Evolutionary conservation across 305 asterid species (phyloP), one percentile per base, ranked within the genome.

Genomic region (Fraxinus albicans): DNA sequence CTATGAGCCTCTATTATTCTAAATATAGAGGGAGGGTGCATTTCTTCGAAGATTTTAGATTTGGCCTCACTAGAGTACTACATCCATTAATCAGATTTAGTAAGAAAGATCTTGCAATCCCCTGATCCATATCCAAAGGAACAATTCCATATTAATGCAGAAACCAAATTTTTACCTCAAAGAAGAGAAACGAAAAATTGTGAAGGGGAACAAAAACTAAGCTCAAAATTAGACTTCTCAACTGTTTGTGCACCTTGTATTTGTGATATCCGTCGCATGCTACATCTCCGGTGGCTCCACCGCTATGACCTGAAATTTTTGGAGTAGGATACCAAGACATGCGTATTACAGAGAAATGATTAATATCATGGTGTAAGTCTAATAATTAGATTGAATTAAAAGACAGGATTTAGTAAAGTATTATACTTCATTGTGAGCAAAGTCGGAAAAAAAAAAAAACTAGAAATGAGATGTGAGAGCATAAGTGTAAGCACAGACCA

Each of bases 401-500:
- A 58, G 69, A 47, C 69, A 58, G 15, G 70, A 8, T 60, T 21
- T n/a, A 12, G 63, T 15, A 53, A 19, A 50, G 17, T 50, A 50
- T 50, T 50, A 50, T 53, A 53, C 63, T 53, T 53, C 65, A 17
- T 53, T 53, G 9, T 53, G 9, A 53, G 8, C 23, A 53, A n/a
- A 53, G 3, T 53, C 5, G 65, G 23, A 4, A 8, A 60, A 55
- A 55, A 55, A 25, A 25, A 50, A 55, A 9, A 3, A 23, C 74
- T 23, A 27, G 17, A 65, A 60, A 21, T 23, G 10, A 67, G 33
- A 21, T 5, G 33, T 63, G 29, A 63, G 40, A 67, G 77, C 34
- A 76, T 8, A 42, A 23, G 81, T 36, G 4, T n/a, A 21, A 69
- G 77, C 27, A 79, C 81, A 25, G 19, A 91, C 94, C 93, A 74